Evolutionary conservation across 176 grass and related monocot genomes (phyloP), one percentile per base, ranked within the genome.

Genomic region (Musa itinerans): DNA sequence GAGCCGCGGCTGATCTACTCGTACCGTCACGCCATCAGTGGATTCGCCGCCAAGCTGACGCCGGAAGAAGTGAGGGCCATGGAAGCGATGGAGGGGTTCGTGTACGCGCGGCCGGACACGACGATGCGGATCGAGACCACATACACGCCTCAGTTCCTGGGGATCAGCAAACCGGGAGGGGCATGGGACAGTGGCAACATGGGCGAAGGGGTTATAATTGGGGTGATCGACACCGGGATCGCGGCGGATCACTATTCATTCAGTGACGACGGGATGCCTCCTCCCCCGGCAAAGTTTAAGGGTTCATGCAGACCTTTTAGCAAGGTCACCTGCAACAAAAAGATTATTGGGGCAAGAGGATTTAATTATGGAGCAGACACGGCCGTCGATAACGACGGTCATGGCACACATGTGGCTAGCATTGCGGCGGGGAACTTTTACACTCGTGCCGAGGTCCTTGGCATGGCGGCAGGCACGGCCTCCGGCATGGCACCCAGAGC

Each of bases 371-470:
- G 29, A 34, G 3, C 29, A 5, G 29, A 34, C 29, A 34, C 89
- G 68, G 89, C 89, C 1, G 58, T 86, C 10, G 89, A 96, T 54
- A 89, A 96, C 71, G 80, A 81, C 0, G 89, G 89, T 0, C 92
- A 96, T 63, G 92, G 92, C 69, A 96, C 92, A 23, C 92, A 96
- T 78, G 88, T 85, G 1, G 92, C 92, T 2, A 84, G 89, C 87
- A 89, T 89, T 0, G 92, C 92, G 16, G 92, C 89, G 0, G 89
- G 92, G 2, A 96, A 86, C 80, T 96, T 92, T 76, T 89, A 92
- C 2, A 63, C 79, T 55, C 84, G 88, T 74, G 92, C 89, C 19
- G 89, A 82, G 66, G 69, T 90, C 23, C 69, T 82, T 16, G 92
- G 92, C 69, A 90, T 87, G 77, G 92, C 92, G 7, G 84, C 92